Evolutionary conservation across 1,284 basidiomycete species (phyloP), one percentile per base, ranked within the genome.

Genomic region (Exsudoporus floridanus): DNA sequence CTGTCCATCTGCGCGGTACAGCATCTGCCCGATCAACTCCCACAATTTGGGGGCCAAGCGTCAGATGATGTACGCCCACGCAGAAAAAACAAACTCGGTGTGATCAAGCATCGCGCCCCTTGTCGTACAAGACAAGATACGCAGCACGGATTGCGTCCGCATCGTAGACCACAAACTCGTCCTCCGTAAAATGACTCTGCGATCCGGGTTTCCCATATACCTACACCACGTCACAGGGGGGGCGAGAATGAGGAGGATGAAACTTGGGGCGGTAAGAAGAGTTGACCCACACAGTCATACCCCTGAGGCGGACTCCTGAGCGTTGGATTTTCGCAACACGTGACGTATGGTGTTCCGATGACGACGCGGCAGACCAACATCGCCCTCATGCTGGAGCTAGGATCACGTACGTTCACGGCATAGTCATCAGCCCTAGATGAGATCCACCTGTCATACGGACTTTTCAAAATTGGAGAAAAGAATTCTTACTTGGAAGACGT

Each of bases 351-450:
- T 3, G 25, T 52, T 4, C 66, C 66, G 3, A 69, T 45, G 2
- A 69, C 58, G 21, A 60, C 58, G 23, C 66, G 62, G 18, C 64
- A 65, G 13, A 67, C 54, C 1, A 69, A 18, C 58, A 67, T 63
- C 5, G 60, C 55, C 28, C 53, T 58, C 27, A 61, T 25, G 8
- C n/a, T 55, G 2, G 60, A 61, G 18, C 1, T 23, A 3, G 56
- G 52, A 31, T 66, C 40, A 1, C 52, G 31, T 3, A 33, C 4
- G 21, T 61, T 65, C 0, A 9, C 0, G 8, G 57, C 55, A 9
- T 69, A 65, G 2, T 52, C 5, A 21, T 56, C 50, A 0, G 64
- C 66, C 49, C 64, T 65, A 16, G 7, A 19, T 67, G 13, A 56
- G 45, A 38, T 35, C 13, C 0, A 16, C 9, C 0, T 5, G 3